These are phyloP conservation scores for Beauveria brongniartii DNA, from an alignment of 2,329 filamentous ascomycete species.

Conservation along the genomic window DNA sequence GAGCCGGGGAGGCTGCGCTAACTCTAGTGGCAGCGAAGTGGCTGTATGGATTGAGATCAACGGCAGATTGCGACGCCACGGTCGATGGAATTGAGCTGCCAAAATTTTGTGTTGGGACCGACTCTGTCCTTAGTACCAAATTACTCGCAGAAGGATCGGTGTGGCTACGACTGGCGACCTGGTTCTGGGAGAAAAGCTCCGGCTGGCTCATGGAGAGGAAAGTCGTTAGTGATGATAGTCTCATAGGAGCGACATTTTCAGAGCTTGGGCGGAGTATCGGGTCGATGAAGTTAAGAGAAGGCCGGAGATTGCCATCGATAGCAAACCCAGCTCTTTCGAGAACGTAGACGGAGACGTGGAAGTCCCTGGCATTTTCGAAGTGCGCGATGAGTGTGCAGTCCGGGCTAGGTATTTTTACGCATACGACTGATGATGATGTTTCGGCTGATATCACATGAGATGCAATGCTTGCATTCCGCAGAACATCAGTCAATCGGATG, in stretches of 20 bases:
- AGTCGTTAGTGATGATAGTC: not conserved
- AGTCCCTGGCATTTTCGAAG: constrained; percentile 26
- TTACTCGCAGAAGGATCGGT: not conserved
- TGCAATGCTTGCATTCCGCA: not conserved
- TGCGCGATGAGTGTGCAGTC: constrained; percentile 18
- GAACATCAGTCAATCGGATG: constrained; percentile 5
- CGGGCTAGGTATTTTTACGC: constrained; percentile 19
- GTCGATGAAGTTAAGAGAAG: not conserved
- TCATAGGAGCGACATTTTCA: not conserved
- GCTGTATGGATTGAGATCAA: constrained; percentile 4
- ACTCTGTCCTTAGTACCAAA: not conserved
- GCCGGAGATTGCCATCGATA: constrained; percentile 12
- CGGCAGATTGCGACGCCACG: not conserved
- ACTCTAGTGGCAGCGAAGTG: not conserved
- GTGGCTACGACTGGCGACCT: not conserved
- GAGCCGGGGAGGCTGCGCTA: not conserved
- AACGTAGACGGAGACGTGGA: constrained; percentile 23
- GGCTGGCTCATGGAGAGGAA: not conserved
- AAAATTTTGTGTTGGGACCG: not conserved
- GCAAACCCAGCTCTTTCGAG: constrained; percentile 24
- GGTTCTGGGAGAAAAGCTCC: not conserved
- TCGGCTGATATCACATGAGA: constrained; percentile 10
- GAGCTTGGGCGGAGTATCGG: not conserved
- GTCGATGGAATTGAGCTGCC: not conserved
- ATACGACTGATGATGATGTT: constrained; percentile 16